Evolutionary conservation across 1,139 yeast genomes (phyloP).

Genomic region (Yamadazyma diddensiae): DNA sequence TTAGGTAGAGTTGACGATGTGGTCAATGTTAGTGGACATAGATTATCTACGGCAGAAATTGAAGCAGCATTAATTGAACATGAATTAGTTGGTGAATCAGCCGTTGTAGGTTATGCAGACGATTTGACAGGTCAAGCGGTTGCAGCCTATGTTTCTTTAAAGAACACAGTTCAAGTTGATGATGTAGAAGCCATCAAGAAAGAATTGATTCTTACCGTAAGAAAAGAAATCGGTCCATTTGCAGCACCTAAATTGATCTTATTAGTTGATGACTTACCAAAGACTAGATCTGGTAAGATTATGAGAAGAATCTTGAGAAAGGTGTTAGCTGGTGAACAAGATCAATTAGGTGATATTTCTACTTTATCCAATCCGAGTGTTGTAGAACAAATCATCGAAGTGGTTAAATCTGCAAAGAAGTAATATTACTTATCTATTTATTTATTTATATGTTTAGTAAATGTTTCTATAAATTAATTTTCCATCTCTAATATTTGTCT

Average conservation of each 20-base stretch:
- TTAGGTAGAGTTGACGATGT: conserved; percentile 82
- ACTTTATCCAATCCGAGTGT: conserved; percentile 72
- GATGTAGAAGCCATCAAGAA: conserved; percentile 58
- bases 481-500: conserved; percentile 24
- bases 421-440: conserved; percentile 7
- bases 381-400: conserved; percentile 61
- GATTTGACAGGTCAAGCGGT: conserved; percentile 83
- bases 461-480: not conserved
- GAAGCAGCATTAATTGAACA: conserved; percentile 78
- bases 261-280: conserved; percentile 74
- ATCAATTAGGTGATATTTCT: conserved; percentile 75
- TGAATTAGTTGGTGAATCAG: conserved; percentile 67
- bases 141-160: conserved; percentile 74
- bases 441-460: conserved; percentile 1
- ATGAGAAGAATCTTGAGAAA: conserved; percentile 83
- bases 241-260: conserved; percentile 77
- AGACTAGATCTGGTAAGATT: conserved; percentile 80
- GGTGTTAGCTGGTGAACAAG: conserved; percentile 75
- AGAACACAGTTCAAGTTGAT: conserved; percentile 37
- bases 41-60: conserved; percentile 78
- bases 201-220: conserved; percentile 67
- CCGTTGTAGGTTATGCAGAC: conserved; percentile 79
- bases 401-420: conserved; percentile 42
- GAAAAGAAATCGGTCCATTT: conserved; percentile 81
- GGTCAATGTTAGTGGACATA: conserved; percentile 77